These are phyloP conservation scores for Psilocybe subaeruginosa DNA, from an alignment of 768 basidiomycete genomes.

Conservation along the genomic window DNA sequence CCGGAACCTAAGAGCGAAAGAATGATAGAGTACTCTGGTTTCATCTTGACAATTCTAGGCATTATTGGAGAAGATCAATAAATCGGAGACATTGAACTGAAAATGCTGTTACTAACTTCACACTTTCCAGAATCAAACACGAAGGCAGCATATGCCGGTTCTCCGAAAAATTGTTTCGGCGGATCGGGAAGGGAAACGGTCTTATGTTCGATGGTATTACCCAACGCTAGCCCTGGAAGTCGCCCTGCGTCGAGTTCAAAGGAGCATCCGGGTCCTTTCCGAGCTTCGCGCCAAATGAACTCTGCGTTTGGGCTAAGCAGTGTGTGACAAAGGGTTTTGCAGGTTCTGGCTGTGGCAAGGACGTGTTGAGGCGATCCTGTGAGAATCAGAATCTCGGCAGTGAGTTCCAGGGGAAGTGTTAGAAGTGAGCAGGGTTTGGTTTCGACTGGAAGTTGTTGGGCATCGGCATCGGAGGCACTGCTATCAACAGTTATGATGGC, in stretches of 20 bases:
- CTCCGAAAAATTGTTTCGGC: slow-evolving; percentile 39
- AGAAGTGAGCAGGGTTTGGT: slow-evolving; percentile 10
- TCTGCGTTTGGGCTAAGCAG: slow-evolving; percentile 46
- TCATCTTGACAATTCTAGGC: slow-evolving; percentile 39
- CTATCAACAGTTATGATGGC: no score
- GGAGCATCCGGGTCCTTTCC: slow-evolving; percentile 27
- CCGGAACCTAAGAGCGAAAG: not conserved
- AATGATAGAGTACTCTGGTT: slow-evolving; percentile 37
- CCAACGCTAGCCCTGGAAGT: no score
- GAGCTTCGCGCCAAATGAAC: slow-evolving; percentile 64
- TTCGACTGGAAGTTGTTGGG: no score
- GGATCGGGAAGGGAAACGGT: slow-evolving; percentile 24
- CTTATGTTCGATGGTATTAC: not conserved
- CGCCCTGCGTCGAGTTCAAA: not conserved
- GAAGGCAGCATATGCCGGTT: slow-evolving; percentile 65
- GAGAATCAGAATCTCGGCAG: slow-evolving; percentile 62
- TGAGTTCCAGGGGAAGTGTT: slow-evolving; percentile 60
- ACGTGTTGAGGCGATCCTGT: slow-evolving; percentile 57
- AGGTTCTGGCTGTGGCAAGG: slow-evolving; percentile 61
- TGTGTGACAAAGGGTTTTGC: slow-evolving; percentile 52
- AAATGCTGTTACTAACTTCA: slow-evolving; percentile 32
- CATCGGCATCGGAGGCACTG: not conserved
- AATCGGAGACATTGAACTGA: no score
- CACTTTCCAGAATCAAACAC: slow-evolving; percentile 63
- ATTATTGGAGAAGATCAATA: no score